phyloP scores from a whole-genome alignment of 257 asterid species.

The Nicotiana paniculata region DNA sequence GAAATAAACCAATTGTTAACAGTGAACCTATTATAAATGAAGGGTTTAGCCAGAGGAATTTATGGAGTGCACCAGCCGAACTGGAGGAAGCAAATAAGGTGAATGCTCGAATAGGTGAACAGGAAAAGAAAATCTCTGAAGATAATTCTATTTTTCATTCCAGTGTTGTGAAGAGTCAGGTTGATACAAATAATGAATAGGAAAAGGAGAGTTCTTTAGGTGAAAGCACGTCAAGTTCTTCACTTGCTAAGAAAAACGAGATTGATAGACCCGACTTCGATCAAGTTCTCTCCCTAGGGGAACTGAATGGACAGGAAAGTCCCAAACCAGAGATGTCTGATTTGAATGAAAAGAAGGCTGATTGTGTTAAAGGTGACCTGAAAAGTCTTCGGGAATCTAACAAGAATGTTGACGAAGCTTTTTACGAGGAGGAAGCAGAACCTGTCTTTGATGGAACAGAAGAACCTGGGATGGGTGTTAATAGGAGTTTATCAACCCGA shows the following conservation, averaged over 20 bases:
- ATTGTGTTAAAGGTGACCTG: slow-evolving; percentile 2
- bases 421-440: slow-evolving; percentile 45
- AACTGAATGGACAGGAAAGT: slow-evolving; percentile 15
- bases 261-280: slow-evolving; percentile 13
- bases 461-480: slow-evolving; percentile 42
- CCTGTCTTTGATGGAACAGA: slow-evolving; percentile 75
- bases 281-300: slow-evolving; percentile 13
- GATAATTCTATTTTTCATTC: slow-evolving; percentile 12
- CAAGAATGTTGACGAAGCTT: slow-evolving; percentile 27
- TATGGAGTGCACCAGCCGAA: slow-evolving; percentile 11
- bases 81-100: slow-evolving; percentile 15
- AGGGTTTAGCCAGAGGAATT: background rate
- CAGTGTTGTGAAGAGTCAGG: slow-evolving; percentile 3
- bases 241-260: slow-evolving; percentile 17
- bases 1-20: background rate
- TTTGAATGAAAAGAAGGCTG: slow-evolving; percentile 10
- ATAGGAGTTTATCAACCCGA: slow-evolving; percentile 26
- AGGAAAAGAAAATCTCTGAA: slow-evolving; percentile 14
- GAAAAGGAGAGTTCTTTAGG: slow-evolving; percentile 16
- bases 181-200: slow-evolving; percentile 13
- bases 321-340: slow-evolving; percentile 22
- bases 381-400: slow-evolving; percentile 15
- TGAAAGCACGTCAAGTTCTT: slow-evolving; percentile 18
- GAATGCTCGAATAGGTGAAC: slow-evolving; percentile 13
- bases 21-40: slow-evolving; percentile 6